Percentiles rank a stretch among this genome's conserved stretches.
Evolutionary conservation across 2,329 filamentous ascomycete genomes (phyloP).

Genomic region (Erysiphe neolycopersici): DNA sequence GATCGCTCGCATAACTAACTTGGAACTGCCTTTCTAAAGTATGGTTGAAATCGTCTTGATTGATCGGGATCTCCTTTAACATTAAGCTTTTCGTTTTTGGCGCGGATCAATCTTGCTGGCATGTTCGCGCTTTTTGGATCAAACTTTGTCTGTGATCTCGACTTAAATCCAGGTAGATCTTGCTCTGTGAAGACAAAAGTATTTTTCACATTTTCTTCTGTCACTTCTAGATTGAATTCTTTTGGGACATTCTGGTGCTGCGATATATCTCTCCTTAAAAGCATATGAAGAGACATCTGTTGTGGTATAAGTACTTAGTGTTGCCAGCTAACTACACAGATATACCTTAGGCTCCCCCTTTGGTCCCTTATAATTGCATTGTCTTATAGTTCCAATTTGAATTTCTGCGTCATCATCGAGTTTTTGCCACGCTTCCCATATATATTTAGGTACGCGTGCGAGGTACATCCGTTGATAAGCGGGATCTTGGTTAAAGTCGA

Average conservation of each 20-base stretch:
- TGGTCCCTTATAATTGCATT: slow-evolving; percentile 20
- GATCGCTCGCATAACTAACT: slow-evolving; percentile 24
- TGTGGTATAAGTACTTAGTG: background rate
- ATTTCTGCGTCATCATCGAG: slow-evolving; percentile 63
- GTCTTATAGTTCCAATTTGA: slow-evolving; percentile 44
- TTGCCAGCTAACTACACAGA: background rate
- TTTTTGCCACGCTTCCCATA: slow-evolving; percentile 56
- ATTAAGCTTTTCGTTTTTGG: slow-evolving; percentile 20
- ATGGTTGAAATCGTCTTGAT: slow-evolving; percentile 31
- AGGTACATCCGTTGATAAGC: slow-evolving; percentile 30
- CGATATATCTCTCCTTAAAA: slow-evolving; percentile 34
- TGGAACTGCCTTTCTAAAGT: slow-evolving; percentile 44
- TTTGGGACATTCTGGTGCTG: slow-evolving; percentile 56
- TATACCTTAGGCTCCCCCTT: slow-evolving; percentile 21
- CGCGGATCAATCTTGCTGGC: slow-evolving; percentile 23
- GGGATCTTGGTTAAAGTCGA: slow-evolving; percentile 24
- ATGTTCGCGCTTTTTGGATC: slow-evolving; percentile 31
- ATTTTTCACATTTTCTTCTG: slow-evolving; percentile 42
- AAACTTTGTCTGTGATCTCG: slow-evolving; percentile 27
- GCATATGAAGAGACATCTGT: slow-evolving; percentile 30
- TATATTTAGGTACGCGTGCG: slow-evolving; percentile 49
- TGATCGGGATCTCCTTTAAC: slow-evolving; percentile 18
- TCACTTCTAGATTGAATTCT: slow-evolving; percentile 61
- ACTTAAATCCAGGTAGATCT: slow-evolving; percentile 54
- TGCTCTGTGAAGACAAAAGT: slow-evolving; percentile 87